Conservation (phyloP, 1,284 basidiomycete genomes). For the Fomes fomentarius region DNA sequence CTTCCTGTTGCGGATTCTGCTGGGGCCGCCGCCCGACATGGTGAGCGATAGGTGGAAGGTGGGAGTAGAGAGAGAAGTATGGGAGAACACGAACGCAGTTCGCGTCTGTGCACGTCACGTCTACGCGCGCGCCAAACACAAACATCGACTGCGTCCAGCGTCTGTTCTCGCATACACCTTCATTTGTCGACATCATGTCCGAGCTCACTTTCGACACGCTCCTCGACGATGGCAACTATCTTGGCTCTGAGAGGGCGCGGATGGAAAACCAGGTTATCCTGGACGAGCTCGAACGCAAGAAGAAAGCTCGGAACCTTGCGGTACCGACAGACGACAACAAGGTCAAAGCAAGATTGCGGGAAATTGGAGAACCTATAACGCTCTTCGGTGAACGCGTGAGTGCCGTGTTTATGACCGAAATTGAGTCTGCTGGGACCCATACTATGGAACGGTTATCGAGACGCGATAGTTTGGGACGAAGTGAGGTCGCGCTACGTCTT, state of each 20-base stretch:
- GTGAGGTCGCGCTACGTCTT: too few relatives aligned
- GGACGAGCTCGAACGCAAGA: slow-evolving; percentile 94
- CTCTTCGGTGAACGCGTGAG: slow-evolving; percentile 95
- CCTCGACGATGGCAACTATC: slow-evolving; percentile 74
- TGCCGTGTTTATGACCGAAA: slow-evolving; percentile 21
- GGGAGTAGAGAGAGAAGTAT: slow-evolving; percentile 12
- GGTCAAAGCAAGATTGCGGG: slow-evolving; percentile 86
- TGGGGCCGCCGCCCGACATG: slow-evolving; percentile 22
- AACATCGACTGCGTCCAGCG: too few relatives aligned
- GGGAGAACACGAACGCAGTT: slow-evolving; percentile 1
- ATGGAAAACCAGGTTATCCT: slow-evolving; percentile 82
- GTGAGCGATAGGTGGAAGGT: slow-evolving; percentile 3
- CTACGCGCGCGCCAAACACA: too few relatives aligned
- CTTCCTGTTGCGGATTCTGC: slow-evolving; percentile 19
- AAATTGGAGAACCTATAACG: slow-evolving; percentile 95
- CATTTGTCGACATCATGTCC: slow-evolving; percentile 47
- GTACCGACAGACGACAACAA: slow-evolving; percentile 97
- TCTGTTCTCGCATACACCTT: background rate
- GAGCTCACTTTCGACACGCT: slow-evolving; percentile 76
- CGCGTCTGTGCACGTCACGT: slow-evolving; percentile 3
- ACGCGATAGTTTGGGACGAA: too few relatives aligned
- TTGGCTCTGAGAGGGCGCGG: slow-evolving; percentile 71
- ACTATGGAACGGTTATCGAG: too few relatives aligned
- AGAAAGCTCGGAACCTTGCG: slow-evolving; percentile 90
- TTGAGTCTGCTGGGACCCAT: too few relatives aligned